Base-by-base conservation (phyloP, 1,284 basidiomycete species). In the Rhodotorula glutinis region DNA sequence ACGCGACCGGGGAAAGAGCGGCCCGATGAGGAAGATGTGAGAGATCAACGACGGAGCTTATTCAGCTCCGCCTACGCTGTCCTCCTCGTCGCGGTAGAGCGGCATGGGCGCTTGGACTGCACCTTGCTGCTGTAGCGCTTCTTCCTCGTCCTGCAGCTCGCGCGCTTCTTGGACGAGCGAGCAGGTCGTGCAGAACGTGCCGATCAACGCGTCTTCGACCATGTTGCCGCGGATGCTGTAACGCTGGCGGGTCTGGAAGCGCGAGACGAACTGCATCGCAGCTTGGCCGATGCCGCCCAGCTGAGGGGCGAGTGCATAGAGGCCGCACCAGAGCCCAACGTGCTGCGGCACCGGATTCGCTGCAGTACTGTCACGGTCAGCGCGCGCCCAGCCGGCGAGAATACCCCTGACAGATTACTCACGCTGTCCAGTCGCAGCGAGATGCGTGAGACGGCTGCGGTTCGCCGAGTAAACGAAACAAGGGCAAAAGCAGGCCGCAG, bases 91-190 rank as follows among this genome's bases (percentile, higher is more conserved):
- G 30, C 64, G 63, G 59, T 61, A 71, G 49, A 59, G 30, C 7
- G 55, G 38, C 41, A 56, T 43, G 10, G 62, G 66, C 9, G 53
- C 43, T 9, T 19, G 29, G n/a, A 13, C 49, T 19, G 25, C 41
- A 7, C 21, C 63, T 1, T 44, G 59, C 25, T 56, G 44, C 8
- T 59, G 40, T 0, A 71, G 52, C 4, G 62, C 66, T 10, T 62
- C 21, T 40, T 73, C 71, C 49, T 73, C 71, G 16, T 57, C 71
- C 19, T 65, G 59, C 47, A 73, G 59, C 56, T 73, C 71, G 40
- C 71, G 66, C 7, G 46, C 53, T 30, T 73, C 71, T 21, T 73
- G 66, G 7, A 72, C 68, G 63, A 72, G 67, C 16, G 67, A 60
- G 60, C 71, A 72, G 3, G 69, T 43, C 0, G 53, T 19, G 44